Conservation (phyloP, 345 rosid species). For the Balakata baccata region DNA sequence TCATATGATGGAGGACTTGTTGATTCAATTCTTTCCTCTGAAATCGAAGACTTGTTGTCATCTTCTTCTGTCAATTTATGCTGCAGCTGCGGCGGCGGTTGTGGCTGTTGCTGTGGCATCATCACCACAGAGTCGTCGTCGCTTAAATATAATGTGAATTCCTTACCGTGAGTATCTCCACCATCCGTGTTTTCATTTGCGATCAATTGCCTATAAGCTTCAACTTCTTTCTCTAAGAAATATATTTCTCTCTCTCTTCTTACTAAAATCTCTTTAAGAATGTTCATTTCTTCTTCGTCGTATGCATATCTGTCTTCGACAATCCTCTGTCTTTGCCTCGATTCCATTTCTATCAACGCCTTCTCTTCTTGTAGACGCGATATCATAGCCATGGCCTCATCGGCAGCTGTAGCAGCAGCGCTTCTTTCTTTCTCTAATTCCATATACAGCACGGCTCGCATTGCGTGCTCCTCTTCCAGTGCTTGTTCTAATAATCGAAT, state of each 20-base stretch:
- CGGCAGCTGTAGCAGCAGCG: conserved; percentile 81
- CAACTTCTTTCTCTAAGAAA: conserved; percentile 73
- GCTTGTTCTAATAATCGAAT: conserved; percentile 48
- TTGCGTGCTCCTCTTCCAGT: conserved; percentile 52
- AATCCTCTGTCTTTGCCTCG: conserved; percentile 74
- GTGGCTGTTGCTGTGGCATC: conserved; percentile 14
- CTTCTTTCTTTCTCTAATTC: conserved; percentile 84
- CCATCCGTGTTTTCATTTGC: conserved; percentile 34
- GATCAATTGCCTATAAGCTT: conserved; percentile 50
- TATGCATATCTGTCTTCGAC: conserved; percentile 74
- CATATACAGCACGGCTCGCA: conserved; percentile 38
- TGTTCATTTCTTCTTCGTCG: conserved; percentile 77
- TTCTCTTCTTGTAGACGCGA: conserved; percentile 69
- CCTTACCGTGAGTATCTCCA: conserved; percentile 19
- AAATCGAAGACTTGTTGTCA: background rate
- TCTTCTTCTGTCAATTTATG: background rate
- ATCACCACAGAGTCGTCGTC: conserved; percentile 20
- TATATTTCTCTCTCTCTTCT: conserved; percentile 69
- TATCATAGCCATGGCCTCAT: conserved; percentile 95
- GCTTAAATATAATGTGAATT: conserved; percentile 17
- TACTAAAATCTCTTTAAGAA: conserved; percentile 75
- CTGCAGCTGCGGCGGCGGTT: background rate
- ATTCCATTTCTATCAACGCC: conserved; percentile 80
- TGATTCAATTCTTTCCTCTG: background rate
- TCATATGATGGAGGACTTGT: background rate